Percentiles rank a stretch among this genome's conserved stretches.
These are phyloP conservation scores for Hericium erinaceus DNA, from an alignment of 768 basidiomycete genomes.

Conservation along the genomic window DNA sequence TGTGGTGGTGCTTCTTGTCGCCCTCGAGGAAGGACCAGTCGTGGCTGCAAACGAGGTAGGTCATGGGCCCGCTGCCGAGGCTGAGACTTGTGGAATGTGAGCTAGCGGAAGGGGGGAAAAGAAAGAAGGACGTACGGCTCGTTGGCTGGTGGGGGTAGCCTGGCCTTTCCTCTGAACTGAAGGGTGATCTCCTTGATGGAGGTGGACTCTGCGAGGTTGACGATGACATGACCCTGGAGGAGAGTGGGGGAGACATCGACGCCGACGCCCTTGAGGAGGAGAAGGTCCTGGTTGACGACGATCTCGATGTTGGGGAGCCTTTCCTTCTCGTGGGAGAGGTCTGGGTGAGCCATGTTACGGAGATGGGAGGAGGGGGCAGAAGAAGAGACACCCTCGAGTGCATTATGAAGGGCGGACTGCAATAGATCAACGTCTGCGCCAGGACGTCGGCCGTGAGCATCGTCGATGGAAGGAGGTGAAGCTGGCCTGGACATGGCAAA, in stretches of 20 bases:
- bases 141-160: slow-evolving; percentile 44
- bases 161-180: slow-evolving; percentile 76
- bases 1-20: slow-evolving; percentile 68
- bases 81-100: slow-evolving; percentile 25
- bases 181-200: slow-evolving; percentile 80
- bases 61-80: slow-evolving; percentile 37
- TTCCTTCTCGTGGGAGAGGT: slow-evolving; percentile 24
- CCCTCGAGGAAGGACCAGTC: slow-evolving; percentile 93
- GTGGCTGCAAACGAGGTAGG: slow-evolving; percentile 65
- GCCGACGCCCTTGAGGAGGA: slow-evolving; percentile 72
- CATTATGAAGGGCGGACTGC: slow-evolving; percentile 7
- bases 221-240: slow-evolving; percentile 72
- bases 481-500: neutral
- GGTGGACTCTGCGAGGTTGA: slow-evolving; percentile 74
- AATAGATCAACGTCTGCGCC: neutral
- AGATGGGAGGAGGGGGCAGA: neutral
- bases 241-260: slow-evolving; percentile 75
- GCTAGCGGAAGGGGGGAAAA: slow-evolving; percentile 2
- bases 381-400: neutral
- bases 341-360: neutral
- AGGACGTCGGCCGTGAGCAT: neutral
- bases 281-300: slow-evolving; percentile 55
- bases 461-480: neutral
- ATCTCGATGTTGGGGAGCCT: slow-evolving; percentile 62
- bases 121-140: slow-evolving; percentile 45